These are phyloP conservation scores for Xylaria digitata DNA, from an alignment of 2,329 filamentous ascomycete species.

Conservation along the genomic window DNA sequence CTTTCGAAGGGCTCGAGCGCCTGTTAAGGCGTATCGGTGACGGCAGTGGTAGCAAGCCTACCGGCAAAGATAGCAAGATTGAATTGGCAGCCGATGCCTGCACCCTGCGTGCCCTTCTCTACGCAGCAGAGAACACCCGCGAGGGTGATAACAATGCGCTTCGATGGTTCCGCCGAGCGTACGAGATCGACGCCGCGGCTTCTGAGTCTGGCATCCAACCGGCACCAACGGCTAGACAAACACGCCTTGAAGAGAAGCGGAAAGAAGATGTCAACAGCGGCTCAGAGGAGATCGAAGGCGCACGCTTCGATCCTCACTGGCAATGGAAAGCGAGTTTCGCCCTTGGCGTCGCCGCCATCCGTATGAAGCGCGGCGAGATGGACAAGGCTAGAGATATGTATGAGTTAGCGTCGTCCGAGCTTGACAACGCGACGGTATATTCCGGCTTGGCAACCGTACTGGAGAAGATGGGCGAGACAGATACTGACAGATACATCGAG, in stretches of 20 bases:
- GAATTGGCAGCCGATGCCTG: conserved; percentile 50
- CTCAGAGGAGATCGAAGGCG: conserved; percentile 26
- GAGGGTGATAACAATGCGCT: conserved; percentile 46
- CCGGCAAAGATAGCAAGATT: not conserved
- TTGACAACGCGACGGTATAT: conserved; percentile 48
- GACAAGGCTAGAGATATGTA: conserved; percentile 43
- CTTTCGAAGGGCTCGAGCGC: conserved; percentile 40
- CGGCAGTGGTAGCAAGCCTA: conserved; percentile 33
- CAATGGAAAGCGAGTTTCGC: conserved; percentile 52
- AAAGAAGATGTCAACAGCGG: conserved; percentile 12
- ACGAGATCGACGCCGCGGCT: conserved; percentile 20
- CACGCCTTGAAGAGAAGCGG: not conserved
- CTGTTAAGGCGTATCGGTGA: conserved; percentile 41
- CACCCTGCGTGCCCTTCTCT: conserved; percentile 52
- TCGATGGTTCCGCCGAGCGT: conserved; percentile 47
- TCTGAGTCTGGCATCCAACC: not conserved
- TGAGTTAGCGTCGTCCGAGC: conserved; percentile 45
- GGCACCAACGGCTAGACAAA: not conserved
- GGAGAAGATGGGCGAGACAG: conserved; percentile 28
- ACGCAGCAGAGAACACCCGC: conserved; percentile 35
- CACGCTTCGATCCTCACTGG: conserved; percentile 45
- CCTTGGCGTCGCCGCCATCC: conserved; percentile 47
- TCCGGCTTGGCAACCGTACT: conserved; percentile 47
- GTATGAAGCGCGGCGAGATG: conserved; percentile 40
- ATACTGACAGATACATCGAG: conserved; percentile 41